These are phyloP conservation scores for Dimocarpus longan DNA, from an alignment of 345 rosid species.

Conservation along the genomic window DNA sequence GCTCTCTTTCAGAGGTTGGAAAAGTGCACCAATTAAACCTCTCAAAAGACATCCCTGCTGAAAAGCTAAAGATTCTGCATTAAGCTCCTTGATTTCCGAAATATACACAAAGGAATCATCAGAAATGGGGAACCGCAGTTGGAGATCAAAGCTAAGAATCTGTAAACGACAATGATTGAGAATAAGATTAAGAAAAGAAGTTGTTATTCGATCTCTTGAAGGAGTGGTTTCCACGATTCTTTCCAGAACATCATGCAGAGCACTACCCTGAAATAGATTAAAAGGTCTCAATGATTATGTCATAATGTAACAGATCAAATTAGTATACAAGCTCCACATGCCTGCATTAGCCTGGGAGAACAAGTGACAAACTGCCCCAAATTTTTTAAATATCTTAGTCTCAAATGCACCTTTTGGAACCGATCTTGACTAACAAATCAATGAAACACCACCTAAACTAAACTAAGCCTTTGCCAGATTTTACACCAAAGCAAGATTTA, in stretches of 20 bases:
- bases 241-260: constrained; percentile 67
- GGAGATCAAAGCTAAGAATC: constrained; percentile 44
- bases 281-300: constrained; percentile 10
- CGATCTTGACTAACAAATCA: not conserved
- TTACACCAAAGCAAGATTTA: not conserved
- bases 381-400: not conserved
- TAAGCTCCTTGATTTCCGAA: constrained; percentile 53
- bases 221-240: constrained; percentile 42
- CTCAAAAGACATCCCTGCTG: constrained; percentile 54
- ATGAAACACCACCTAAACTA: not conserved
- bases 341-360: not conserved
- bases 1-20: constrained; percentile 51
- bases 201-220: constrained; percentile 44
- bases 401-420: not conserved
- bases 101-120: constrained; percentile 46
- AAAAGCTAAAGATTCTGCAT: constrained; percentile 54
- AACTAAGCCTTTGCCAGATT: not conserved
- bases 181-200: constrained; percentile 60
- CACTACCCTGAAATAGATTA: constrained; percentile 55
- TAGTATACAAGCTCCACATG: constrained; percentile 10
- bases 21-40: constrained; percentile 51
- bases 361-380: not conserved
- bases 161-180: constrained; percentile 58
- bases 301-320: constrained; percentile 7
- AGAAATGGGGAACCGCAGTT: constrained; percentile 51